phyloP scores from a whole-genome alignment of 2,329 filamentous ascomycete genomes.

The Phialophora chinensis region DNA sequence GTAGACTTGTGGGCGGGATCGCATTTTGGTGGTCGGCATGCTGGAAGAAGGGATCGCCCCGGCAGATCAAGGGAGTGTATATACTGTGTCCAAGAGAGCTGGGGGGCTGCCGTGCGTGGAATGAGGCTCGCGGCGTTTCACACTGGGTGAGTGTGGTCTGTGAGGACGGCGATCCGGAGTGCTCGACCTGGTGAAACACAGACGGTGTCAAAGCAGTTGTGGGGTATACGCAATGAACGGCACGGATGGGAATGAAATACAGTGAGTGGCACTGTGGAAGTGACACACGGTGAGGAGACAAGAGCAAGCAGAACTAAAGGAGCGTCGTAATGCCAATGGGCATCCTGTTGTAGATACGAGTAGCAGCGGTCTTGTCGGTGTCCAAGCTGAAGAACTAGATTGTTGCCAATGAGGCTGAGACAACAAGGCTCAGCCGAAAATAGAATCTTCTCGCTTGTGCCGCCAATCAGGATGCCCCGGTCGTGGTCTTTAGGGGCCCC shows the following conservation, averaged over 20 bases:
- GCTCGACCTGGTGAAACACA: neutral
- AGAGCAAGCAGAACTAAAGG: neutral
- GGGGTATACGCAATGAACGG: neutral
- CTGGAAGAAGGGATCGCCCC: slow-evolving; percentile 10
- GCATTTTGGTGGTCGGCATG: slow-evolving; percentile 34
- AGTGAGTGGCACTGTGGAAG: neutral
- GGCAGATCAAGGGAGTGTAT: neutral
- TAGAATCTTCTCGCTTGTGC: neutral
- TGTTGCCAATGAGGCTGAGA: slow-evolving; percentile 5
- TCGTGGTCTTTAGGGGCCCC: neutral
- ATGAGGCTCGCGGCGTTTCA: neutral
- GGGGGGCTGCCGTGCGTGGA: no score
- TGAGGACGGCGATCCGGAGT: neutral
- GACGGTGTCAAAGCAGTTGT: neutral
- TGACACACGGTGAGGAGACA: neutral
- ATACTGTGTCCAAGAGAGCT: neutral
- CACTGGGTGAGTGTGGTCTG: neutral
- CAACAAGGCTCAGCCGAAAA: slow-evolving; percentile 6
- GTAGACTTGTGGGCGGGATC: slow-evolving; percentile 43
- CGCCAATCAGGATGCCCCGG: neutral
- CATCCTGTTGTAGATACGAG: neutral
- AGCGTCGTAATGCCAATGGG: slow-evolving; percentile 1
- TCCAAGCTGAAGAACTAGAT: neutral
- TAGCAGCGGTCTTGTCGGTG: no score
- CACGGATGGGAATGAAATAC: neutral